A percentile compares a stretch with the other conserved stretches of the same genome.
phyloP scores from a whole-genome alignment of 306 rosid species.

The Prunus mume region DNA sequence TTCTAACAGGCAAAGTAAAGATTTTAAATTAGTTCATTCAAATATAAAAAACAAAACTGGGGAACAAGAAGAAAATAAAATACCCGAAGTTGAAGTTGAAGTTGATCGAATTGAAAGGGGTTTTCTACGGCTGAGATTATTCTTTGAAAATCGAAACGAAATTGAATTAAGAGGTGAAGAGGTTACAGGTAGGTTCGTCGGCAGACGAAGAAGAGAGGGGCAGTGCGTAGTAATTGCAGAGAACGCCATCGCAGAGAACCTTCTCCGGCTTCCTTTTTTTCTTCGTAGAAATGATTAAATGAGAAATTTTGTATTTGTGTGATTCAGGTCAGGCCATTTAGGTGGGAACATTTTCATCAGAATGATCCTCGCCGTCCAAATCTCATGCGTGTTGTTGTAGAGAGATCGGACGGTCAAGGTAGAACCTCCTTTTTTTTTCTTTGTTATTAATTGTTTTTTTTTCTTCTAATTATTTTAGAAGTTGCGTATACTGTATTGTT shows the following conservation, averaged over 20 bases:
- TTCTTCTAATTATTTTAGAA: too few species aligned
- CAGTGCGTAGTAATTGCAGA: conserved; percentile 39
- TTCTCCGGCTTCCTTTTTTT: not conserved
- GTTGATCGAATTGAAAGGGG: conserved; percentile 64
- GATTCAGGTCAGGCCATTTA: not conserved
- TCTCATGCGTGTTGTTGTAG: not conserved
- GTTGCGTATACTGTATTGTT: too few species aligned
- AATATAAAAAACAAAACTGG: not conserved
- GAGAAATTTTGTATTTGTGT: not conserved
- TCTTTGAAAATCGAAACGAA: conserved; percentile 41
- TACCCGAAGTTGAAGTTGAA: conserved; percentile 51
- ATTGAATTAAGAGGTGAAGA: conserved; percentile 32
- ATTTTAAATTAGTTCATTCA: not conserved
- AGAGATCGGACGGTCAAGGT: not conserved
- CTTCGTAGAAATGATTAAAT: not conserved
- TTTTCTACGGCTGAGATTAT: conserved; percentile 37
- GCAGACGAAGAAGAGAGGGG: conserved; percentile 48
- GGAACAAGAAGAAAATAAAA: not conserved
- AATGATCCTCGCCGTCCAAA: conserved; percentile 11
- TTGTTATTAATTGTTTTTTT: not conserved
- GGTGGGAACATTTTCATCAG: not conserved
- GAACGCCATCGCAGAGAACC: conserved; percentile 58
- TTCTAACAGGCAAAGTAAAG: not conserved
- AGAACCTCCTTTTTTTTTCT: not conserved
- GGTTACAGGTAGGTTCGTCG: conserved; percentile 15